Evolutionary conservation across 352 stramenopile species (phyloP).

Genomic region (Globisporangium perplexum): DNA sequence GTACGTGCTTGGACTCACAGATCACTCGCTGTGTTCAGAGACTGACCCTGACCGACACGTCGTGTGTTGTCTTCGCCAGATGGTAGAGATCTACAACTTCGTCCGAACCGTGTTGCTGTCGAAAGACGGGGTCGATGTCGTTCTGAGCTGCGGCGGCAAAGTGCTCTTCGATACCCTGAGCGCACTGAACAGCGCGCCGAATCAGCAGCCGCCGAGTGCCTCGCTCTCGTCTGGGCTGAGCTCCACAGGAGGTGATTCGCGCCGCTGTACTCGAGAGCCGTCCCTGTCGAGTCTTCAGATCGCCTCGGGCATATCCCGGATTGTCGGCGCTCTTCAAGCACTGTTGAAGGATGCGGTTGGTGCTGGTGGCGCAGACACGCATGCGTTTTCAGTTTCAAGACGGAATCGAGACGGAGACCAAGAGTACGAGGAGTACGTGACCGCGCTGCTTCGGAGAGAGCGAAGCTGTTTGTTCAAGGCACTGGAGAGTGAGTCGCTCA

Average conservation of each 20-base stretch:
- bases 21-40: background rate
- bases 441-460: slow-evolving; percentile 20
- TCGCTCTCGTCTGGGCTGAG: too few species aligned
- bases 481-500: slow-evolving; percentile 1
- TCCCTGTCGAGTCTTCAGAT: background rate
- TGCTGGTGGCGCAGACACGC: background rate
- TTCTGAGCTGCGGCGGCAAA: slow-evolving; percentile 43
- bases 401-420: slow-evolving; percentile 17
- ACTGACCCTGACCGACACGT: background rate
- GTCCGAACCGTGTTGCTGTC: slow-evolving; percentile 46
- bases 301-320: background rate
- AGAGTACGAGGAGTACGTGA: slow-evolving; percentile 32
- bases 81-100: slow-evolving; percentile 61
- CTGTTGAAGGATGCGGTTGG: slow-evolving; percentile 23
- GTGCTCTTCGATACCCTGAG: slow-evolving; percentile 27
- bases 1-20: background rate
- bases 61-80: slow-evolving; percentile 10
- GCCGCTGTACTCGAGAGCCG: background rate
- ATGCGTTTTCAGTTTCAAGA: background rate
- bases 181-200: background rate
- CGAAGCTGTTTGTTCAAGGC: slow-evolving; percentile 25
- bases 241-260: background rate
- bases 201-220: background rate
- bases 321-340: slow-evolving; percentile 8
- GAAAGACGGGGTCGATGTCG: slow-evolving; percentile 38